Percentiles rank a stretch among this genome's conserved stretches.
phyloP scores from a whole-genome alignment of 2,329 filamentous ascomycete species.

The Cladosporium oxysporum region DNA sequence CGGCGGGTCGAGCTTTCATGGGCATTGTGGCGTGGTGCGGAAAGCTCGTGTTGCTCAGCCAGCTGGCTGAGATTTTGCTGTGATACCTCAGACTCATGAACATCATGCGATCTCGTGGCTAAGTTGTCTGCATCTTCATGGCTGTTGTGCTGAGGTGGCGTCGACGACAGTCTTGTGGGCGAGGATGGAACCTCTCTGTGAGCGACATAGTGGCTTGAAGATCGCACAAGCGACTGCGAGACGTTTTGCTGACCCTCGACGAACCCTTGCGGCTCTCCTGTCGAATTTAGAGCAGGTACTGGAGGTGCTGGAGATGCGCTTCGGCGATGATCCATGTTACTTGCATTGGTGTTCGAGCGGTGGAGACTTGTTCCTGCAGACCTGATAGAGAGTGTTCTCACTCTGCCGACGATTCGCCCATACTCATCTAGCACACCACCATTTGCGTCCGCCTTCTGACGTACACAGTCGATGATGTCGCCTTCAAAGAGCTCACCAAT shows the following conservation, averaged over 20 bases:
- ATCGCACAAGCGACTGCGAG: background rate
- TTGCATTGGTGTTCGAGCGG: background rate
- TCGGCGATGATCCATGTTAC: background rate
- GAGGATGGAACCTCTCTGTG: background rate
- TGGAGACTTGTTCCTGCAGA: background rate
- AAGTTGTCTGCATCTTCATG: background rate
- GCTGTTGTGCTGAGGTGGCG: background rate
- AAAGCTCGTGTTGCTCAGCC: background rate
- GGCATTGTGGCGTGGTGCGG: background rate
- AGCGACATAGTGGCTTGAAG: background rate
- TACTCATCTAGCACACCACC: conserved; percentile 52
- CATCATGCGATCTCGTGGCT: background rate
- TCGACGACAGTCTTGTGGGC: conserved; percentile 1
- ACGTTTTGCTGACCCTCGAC: background rate
- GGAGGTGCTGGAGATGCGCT: background rate
- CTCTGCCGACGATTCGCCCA: conserved; percentile 47
- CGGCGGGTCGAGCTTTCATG: background rate
- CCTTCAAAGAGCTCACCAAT: conserved; percentile 52
- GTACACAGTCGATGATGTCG: conserved; percentile 46
- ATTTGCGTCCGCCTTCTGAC: conserved; percentile 49
- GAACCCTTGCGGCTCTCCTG: background rate
- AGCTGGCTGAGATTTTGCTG: background rate
- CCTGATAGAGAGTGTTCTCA: conserved; percentile 23
- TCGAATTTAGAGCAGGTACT: background rate
- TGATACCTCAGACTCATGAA: background rate